A percentile compares a stretch with the other conserved stretches of the same genome.
These are phyloP conservation scores for Leishmania martiniquensis DNA, from an alignment of 208 protist species.

Conservation along the genomic window DNA sequence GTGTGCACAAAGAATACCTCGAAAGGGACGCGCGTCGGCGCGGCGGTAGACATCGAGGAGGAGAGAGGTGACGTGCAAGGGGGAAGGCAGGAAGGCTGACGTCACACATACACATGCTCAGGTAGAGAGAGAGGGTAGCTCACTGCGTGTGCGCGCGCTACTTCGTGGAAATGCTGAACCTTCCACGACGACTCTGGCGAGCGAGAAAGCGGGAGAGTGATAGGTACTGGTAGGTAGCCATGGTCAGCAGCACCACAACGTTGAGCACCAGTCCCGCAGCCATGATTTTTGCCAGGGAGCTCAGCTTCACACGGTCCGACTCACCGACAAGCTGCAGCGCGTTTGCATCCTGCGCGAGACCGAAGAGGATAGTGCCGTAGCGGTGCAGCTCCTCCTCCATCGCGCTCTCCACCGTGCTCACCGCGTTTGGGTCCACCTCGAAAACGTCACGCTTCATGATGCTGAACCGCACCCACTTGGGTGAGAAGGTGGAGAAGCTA, in stretches of 20 bases:
- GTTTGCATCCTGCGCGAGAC: conserved; percentile 45
- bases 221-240: conserved; percentile 63
- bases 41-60: background rate
- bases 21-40: background rate
- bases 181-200: conserved; percentile 14
- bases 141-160: background rate
- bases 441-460: conserved; percentile 60
- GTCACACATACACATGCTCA: background rate
- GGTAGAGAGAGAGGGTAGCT: background rate
- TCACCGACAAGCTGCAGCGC: conserved; percentile 48
- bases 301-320: conserved; percentile 51
- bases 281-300: conserved; percentile 49
- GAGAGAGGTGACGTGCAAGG: background rate
- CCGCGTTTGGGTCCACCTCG: conserved; percentile 47
- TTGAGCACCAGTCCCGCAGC: conserved; percentile 48
- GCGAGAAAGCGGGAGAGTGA: conserved; percentile 58
- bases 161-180: conserved; percentile 21
- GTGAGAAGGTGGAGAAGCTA: conserved; percentile 57
- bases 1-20: background rate
- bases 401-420: conserved; percentile 46
- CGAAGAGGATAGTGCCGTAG: conserved; percentile 56
- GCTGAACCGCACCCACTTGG: conserved; percentile 69
- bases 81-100: background rate
- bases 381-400: conserved; percentile 61
- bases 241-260: conserved; percentile 49